Base-by-base conservation (phyloP, 495 filamentous ascomycete species). In the Parmelia sp. region DNA sequence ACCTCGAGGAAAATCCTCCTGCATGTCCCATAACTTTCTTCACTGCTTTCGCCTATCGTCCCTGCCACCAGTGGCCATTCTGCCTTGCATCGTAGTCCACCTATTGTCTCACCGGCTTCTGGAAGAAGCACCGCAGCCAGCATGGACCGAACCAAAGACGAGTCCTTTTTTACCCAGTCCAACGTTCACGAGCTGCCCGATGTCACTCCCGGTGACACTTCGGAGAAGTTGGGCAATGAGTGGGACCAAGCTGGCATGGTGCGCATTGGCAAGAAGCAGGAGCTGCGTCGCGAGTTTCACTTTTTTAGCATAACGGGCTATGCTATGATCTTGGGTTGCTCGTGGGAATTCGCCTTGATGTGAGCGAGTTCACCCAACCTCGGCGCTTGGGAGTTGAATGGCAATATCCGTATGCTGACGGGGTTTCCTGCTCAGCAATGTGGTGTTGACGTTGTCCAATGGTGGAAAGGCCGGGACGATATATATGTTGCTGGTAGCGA, bases 301-400 rank as follows among this genome's bases (percentile, higher is more conserved):
- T 68, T 68, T 58, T 68, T 68, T 51, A 68, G 66, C 53, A 68
- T 68, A 53, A 68, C 66, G 31, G 66, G 66, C 66, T 68, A 65
- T 58, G 66, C 66, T 15, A 68, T 68, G 66, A 68, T 68, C 37
- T 65, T 68, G 57, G 66, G 66, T 58, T 68, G 66, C 62, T 68
- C 66, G 23, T 68, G 66, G 66, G 66, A 68, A 51, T 68, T 68
- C 19, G 66, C 66, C 39, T 65, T 68, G 62, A 68, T 68, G 66
- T 68, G 40, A 60, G 62, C 40, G 33, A 25, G 44, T 25, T 57
- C 36, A 23, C 21, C n/a, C 31, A 60, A 42, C n/a, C n/a, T 63
- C 29, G 21, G 23, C 27, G 6, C 42, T 29, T 40, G 31, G 25
- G 47, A 42, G 33, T 58, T 23, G 51, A 40, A 67, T 44, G 23